Conservation (phyloP, 805 yeast species). For the Monosporozyma solicola region DNA sequence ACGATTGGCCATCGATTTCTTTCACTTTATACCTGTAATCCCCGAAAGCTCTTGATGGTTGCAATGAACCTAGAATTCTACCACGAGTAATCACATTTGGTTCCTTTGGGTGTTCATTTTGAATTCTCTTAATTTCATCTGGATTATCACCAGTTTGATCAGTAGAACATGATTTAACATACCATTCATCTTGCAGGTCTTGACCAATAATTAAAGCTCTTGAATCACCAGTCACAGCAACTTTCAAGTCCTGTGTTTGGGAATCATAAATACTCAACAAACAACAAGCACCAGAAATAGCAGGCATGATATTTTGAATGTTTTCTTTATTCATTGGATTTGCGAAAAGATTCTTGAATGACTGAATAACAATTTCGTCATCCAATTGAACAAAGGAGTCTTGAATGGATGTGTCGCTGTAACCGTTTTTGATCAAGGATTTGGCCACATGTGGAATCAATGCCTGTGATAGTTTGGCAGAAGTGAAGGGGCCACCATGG, state of each 20-base stretch:
- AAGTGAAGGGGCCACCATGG: conserved; percentile 93
- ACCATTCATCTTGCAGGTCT: conserved; percentile 53
- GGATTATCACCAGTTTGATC: conserved; percentile 95
- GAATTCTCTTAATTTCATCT: conserved; percentile 73
- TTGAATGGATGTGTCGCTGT: conserved; percentile 34
- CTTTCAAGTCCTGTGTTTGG: conserved; percentile 56
- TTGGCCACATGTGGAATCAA: conserved; percentile 67
- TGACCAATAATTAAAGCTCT: conserved; percentile 75
- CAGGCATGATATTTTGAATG: conserved; percentile 71
- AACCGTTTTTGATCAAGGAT: conserved; percentile 39
- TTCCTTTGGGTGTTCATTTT: conserved; percentile 86
- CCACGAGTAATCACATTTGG: conserved; percentile 77
- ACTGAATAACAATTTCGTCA: conserved; percentile 72
- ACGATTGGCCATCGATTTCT: conserved; percentile 33
- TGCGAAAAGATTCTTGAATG: conserved; percentile 59
- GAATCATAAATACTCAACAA: conserved; percentile 81
- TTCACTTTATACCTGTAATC: conserved; percentile 91
- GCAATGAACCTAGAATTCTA: conserved; percentile 83
- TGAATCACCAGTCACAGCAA: conserved; percentile 95
- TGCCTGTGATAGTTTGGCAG: conserved; percentile 73
- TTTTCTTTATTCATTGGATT: conserved; percentile 48
- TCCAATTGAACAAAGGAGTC: conserved; percentile 77
- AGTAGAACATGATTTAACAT: conserved; percentile 72
- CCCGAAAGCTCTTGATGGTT: conserved; percentile 95
- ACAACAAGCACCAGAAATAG: conserved; percentile 92